Evolutionary conservation across 2,329 filamentous ascomycete species (phyloP).

Genomic region (Orbilia javanica): DNA sequence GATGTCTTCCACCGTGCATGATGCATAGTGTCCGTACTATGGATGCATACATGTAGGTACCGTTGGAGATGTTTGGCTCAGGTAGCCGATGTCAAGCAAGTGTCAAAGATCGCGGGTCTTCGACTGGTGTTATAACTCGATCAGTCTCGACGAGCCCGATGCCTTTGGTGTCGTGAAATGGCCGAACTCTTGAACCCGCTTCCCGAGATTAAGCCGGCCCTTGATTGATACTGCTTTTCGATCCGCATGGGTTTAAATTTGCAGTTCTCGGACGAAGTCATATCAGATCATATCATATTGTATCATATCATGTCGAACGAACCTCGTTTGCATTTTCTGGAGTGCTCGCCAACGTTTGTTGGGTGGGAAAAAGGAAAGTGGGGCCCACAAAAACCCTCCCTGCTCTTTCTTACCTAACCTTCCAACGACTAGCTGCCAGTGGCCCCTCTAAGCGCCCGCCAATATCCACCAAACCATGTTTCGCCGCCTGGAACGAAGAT

Average conservation of each 20-base stretch:
- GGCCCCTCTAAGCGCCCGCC: conserved; percentile 55
- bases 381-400: conserved; percentile 30
- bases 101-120: too few species aligned
- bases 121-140: too few species aligned
- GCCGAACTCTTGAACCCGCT: neutral
- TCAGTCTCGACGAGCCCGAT: too few species aligned
- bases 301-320: conserved; percentile 1
- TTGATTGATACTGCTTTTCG: neutral
- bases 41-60: too few species aligned
- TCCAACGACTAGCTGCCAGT: conserved; percentile 6
- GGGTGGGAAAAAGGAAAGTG: conserved; percentile 47
- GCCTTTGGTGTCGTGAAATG: neutral
- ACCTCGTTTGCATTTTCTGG: conserved; percentile 1
- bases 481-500: conserved; percentile 44
- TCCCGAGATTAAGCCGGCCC: neutral
- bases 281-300: conserved; percentile 3
- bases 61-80: too few species aligned
- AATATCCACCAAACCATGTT: conserved; percentile 46
- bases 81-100: too few species aligned
- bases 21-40: too few species aligned
- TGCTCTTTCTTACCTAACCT: conserved; percentile 22
- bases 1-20: too few species aligned
- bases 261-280: neutral
- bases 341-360: conserved; percentile 12
- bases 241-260: neutral